Conservation (phyloP, 176 grass and related monocot species). For the Coix lacrymajobi region DNA sequence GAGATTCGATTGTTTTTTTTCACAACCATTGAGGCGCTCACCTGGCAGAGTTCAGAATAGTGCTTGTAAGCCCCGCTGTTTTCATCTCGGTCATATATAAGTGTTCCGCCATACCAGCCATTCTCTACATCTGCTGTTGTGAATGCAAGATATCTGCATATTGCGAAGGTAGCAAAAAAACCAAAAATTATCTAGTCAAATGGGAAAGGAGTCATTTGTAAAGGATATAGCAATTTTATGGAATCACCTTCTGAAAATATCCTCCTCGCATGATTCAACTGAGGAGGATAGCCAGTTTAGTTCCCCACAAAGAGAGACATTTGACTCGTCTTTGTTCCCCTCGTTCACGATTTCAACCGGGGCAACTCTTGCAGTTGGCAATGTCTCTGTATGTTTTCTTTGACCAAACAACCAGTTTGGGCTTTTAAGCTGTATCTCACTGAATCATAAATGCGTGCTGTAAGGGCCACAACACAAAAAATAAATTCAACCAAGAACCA, state of each 20-base stretch:
- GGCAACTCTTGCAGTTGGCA: constrained; percentile 27
- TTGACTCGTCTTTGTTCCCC: constrained; percentile 29
- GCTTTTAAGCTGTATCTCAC: constrained; percentile 94
- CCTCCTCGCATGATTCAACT: constrained; percentile 67
- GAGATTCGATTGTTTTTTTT: background rate
- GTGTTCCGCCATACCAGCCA: constrained; percentile 79
- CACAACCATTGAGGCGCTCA: background rate
- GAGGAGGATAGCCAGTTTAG: constrained; percentile 63
- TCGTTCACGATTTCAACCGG: constrained; percentile 39
- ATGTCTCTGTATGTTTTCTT: constrained; percentile 69
- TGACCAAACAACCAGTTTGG: constrained; percentile 98
- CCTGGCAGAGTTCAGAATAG: constrained; percentile 81
- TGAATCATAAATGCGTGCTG: constrained; percentile 26
- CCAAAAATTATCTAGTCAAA: background rate
- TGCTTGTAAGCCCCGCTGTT: constrained; percentile 69
- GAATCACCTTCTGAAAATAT: constrained; percentile 77
- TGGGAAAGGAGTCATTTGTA: background rate
- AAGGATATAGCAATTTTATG: background rate
- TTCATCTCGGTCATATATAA: constrained; percentile 82
- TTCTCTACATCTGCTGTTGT: constrained; percentile 59
- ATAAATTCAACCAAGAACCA: background rate
- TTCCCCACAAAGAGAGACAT: constrained; percentile 38
- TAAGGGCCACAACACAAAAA: background rate
- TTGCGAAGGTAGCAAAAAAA: background rate
- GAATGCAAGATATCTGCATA: constrained; percentile 69